Evolutionary conservation across 2,329 filamentous ascomycete genomes (phyloP).

Genomic region (Cercospora sesami): DNA sequence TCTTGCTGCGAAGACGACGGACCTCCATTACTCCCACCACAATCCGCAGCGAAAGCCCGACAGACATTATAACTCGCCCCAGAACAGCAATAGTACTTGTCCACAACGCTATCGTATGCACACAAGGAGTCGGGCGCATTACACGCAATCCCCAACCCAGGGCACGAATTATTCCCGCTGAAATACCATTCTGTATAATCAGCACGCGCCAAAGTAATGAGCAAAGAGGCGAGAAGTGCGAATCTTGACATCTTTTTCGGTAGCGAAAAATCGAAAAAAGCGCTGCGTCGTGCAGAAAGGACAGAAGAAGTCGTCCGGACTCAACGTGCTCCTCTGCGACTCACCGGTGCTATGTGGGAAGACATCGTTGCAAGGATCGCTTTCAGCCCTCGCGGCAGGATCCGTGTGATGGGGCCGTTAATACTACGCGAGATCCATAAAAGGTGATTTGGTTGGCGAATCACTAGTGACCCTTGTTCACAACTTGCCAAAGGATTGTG

Average conservation of each 20-base stretch:
- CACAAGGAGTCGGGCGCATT: conserved; percentile 14
- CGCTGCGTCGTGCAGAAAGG: neutral
- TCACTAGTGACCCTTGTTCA: neutral
- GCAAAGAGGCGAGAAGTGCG: neutral
- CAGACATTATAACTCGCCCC: conserved; percentile 18
- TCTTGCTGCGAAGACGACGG: conserved; percentile 12
- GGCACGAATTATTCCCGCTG: conserved; percentile 16
- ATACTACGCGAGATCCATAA: conserved; percentile 6
- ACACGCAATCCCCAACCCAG: conserved; percentile 16
- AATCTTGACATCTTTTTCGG: neutral
- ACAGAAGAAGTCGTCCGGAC: neutral
- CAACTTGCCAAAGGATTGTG: neutral
- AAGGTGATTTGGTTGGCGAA: neutral
- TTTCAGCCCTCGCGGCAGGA: neutral
- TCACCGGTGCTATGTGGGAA: neutral
- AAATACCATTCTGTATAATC: conserved; percentile 24
- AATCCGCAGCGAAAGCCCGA: conserved; percentile 19
- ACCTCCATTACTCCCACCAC: conserved; percentile 15
- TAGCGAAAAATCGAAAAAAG: neutral
- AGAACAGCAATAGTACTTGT: conserved; percentile 24
- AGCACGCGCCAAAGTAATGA: neutral
- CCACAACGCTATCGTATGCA: conserved; percentile 21
- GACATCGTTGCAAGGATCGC: neutral
- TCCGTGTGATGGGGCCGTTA: neutral
- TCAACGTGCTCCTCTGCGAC: neutral